These are phyloP conservation scores for Malus sieversii DNA, from an alignment of 306 rosid genomes.

Conservation along the genomic window DNA sequence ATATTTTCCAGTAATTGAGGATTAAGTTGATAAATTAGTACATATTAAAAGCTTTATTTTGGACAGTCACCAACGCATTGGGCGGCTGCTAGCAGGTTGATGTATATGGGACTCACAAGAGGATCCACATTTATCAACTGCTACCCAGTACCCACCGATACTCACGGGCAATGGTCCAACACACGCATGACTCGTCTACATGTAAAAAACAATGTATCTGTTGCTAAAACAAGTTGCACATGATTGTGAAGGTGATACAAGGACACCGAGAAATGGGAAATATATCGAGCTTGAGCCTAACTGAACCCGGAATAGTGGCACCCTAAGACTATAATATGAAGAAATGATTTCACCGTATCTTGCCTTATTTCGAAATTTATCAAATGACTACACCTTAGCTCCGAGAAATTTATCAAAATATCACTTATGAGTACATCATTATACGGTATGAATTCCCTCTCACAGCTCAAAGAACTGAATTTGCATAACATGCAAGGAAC, in stretches of 20 bases:
- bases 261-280: not conserved
- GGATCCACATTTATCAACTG: not conserved
- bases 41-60: not conserved
- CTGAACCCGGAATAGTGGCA: not conserved
- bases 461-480: no score
- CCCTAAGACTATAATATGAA: not conserved
- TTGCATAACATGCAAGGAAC: no score
- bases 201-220: not conserved
- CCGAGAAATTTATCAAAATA: not conserved
- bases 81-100: not conserved
- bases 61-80: not conserved
- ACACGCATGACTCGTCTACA: not conserved
- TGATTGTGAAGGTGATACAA: not conserved
- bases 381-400: no score
- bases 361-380: not conserved
- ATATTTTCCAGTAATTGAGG: not conserved
- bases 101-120: not conserved
- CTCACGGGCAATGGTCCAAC: not conserved
- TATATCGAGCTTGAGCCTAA: not conserved
- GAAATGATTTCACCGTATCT: not conserved
- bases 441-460: not conserved
- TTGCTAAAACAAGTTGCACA: not conserved
- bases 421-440: not conserved
- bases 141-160: not conserved
- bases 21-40: not conserved